Evolutionary conservation across 75 land plant species (phyloP).

Genomic region (Picea sitchensis): DNA sequence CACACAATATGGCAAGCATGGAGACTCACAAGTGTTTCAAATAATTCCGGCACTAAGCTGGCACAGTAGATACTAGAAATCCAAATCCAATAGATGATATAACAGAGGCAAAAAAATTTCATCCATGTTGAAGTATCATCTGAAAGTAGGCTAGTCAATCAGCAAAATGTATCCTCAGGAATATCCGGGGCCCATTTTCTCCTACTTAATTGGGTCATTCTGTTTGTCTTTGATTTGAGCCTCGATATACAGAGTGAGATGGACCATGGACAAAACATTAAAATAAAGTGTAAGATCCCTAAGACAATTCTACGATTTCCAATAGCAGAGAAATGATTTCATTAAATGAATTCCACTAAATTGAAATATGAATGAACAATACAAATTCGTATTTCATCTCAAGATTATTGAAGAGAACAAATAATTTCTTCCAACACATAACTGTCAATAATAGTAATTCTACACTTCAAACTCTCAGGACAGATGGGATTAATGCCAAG

Average conservation of each 20-base stretch:
- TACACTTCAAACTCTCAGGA: background rate
- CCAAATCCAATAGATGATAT: no score
- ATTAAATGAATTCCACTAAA: background rate
- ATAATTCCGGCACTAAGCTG: no score
- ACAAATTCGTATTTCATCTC: constrained; percentile 4
- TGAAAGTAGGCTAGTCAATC: background rate
- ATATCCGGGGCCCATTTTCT: background rate
- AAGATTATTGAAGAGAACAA: constrained; percentile 11
- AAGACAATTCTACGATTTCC: background rate
- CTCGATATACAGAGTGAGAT: background rate
- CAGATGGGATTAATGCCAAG: constrained; percentile 2
- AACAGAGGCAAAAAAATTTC: no score
- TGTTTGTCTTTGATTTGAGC: background rate
- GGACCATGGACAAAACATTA: background rate
- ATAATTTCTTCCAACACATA: background rate
- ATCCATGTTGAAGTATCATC: background rate
- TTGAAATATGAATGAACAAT: constrained; percentile 3
- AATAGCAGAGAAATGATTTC: background rate
- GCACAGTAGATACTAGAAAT: no score
- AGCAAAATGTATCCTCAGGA: background rate
- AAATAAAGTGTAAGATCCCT: background rate
- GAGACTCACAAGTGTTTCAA: no score
- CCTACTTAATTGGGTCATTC: background rate
- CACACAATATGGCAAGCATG: no score
- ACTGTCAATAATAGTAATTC: background rate